phyloP scores from a whole-genome alignment of 352 stramenopile genomes.

The Phytophthora pini region DNA sequence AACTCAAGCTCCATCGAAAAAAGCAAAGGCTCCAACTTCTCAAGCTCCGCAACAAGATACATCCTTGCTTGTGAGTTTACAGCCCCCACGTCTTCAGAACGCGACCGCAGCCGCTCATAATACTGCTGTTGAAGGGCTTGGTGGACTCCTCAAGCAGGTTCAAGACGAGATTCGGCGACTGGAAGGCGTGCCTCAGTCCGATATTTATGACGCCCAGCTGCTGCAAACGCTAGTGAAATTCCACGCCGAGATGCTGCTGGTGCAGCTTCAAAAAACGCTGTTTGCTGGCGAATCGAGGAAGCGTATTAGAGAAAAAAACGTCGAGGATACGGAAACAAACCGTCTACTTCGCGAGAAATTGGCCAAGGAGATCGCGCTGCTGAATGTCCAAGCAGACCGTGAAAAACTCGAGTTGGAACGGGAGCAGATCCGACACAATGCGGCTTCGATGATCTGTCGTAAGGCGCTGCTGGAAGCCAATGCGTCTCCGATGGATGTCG shows the following conservation, averaged over 20 bases:
- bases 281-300: conserved; percentile 7
- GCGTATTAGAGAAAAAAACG: conserved; percentile 17
- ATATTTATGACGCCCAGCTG: conserved; percentile 42
- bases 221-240: conserved; percentile 46
- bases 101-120: neutral
- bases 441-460: conserved; percentile 35
- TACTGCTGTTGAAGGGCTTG: conserved; percentile 5
- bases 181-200: conserved; percentile 4
- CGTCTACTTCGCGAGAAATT: conserved; percentile 29
- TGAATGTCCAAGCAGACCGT: conserved; percentile 35
- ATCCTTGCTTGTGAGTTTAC: conserved; percentile 12
- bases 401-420: conserved; percentile 47
- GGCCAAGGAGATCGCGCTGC: conserved; percentile 33
- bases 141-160: conserved; percentile 22
- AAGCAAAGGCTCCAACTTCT: conserved; percentile 22
- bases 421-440: conserved; percentile 44
- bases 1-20: conserved; percentile 11
- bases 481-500: conserved; percentile 26
- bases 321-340: conserved; percentile 17
- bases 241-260: conserved; percentile 35
- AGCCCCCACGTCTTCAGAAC: conserved; percentile 2
- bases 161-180: conserved; percentile 42
- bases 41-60: conserved; percentile 7
- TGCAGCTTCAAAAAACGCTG: conserved; percentile 27
- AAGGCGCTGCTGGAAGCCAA: conserved; percentile 43